A percentile compares a stretch with the other conserved stretches of the same genome.
Evolutionary conservation across 441 rosid genomes (phyloP).

Genomic region (Theobroma grandiflorum): DNA sequence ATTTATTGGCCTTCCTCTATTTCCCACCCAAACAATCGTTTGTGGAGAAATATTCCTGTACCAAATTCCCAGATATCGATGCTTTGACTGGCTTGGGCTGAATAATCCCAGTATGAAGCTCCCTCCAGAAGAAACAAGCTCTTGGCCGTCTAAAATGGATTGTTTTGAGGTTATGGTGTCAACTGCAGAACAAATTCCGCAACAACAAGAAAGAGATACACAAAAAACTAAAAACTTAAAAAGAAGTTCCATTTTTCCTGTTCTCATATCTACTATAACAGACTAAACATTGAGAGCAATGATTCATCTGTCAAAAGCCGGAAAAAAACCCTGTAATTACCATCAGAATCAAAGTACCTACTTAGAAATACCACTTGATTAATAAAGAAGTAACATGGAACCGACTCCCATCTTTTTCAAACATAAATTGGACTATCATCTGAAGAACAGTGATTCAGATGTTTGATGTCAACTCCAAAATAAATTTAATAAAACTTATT

Average conservation of each 20-base stretch:
- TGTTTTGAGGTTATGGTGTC: neutral
- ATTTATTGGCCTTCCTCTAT: conserved; percentile 31
- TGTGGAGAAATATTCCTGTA: neutral
- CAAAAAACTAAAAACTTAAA: neutral
- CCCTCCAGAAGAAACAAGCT: neutral
- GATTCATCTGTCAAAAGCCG: neutral
- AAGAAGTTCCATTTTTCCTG: neutral
- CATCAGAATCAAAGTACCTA: neutral
- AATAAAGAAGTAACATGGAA: neutral
- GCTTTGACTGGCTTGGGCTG: neutral
- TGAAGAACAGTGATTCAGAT: neutral
- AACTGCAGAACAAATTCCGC: neutral
- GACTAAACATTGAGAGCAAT: neutral
- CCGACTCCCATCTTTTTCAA: neutral
- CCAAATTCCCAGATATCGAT: neutral
- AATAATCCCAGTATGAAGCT: conserved; percentile 14
- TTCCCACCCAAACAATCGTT: conserved; percentile 46
- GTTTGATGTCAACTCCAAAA: neutral
- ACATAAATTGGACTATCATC: neutral
- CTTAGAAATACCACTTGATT: too few relatives aligned
- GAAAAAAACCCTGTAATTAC: neutral
- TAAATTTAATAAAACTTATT: neutral
- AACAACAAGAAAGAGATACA: neutral
- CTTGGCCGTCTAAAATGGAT: neutral
- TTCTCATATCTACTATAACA: neutral